Base-by-base conservation (phyloP, 2,329 filamentous ascomycete species). In the Aspergillus aculeatus region DNA sequence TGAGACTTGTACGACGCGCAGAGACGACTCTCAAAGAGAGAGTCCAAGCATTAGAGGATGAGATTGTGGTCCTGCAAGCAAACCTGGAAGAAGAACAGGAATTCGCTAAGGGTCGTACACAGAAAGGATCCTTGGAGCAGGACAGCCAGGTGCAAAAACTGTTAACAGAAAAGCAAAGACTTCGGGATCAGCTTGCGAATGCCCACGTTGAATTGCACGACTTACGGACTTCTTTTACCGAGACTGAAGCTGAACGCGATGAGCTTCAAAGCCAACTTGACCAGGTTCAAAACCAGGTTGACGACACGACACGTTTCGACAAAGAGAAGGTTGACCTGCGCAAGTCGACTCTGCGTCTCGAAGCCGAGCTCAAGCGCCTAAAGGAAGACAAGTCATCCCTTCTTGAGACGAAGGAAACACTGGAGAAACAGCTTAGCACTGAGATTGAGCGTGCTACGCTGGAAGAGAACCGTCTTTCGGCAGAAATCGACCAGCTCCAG, bases 1-100 rank as follows among this genome's bases (percentile, higher is more conserved):
- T 92, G 9, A 85, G 89, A n/a, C 80, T 88, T 53, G 84, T 84
- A 26, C 85, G 87, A 64, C 81, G 88, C 23, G 86, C 88, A 64
- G 83, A 86, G 69, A 83, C 86, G 64, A 72, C 81, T 0, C 81
- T 90, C 61, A 80, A 81, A 52, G 87, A 90, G 64, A 91, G 87
- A 71, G 80, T 87, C 2, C 84, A 89, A 59, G 82, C 83, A 7
- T 73, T 93, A 21, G 89, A 93, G 70, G 89, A 92, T 64, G 90
- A 92, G 71, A 81, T 92, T n/a, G 87, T 91, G 56, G 84, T 91
- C 29, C 76, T 93, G 14, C 89, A 92, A 71, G 80, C 82, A 23
- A 84, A 82, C 41, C 74, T 88, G 48, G 87, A 90, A 53, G 84
- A 88, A 61, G 87, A 89, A 71, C 83, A 83, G 48, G 84, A 88